phyloP scores from a whole-genome alignment of 2,329 filamentous ascomycete genomes.

The Colletotrichum gigasporum region DNA sequence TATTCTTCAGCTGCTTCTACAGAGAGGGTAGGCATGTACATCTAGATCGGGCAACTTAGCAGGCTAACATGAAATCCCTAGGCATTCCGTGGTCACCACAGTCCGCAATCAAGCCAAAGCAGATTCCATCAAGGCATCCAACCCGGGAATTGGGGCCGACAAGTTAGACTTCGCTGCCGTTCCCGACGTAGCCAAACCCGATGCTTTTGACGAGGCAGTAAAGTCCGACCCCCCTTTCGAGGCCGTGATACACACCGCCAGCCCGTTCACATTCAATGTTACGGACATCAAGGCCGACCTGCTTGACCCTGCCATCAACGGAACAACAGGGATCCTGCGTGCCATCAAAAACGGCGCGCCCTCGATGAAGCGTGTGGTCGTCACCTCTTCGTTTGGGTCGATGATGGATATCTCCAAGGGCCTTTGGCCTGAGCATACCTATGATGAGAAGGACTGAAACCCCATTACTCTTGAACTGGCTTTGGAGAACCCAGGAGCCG shows the following conservation, averaged over 20 bases:
- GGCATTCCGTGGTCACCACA: slow-evolving; percentile 59
- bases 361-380: slow-evolving; percentile 74
- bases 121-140: slow-evolving; percentile 55
- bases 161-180: slow-evolving; percentile 66
- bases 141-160: slow-evolving; percentile 47
- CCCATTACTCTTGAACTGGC: slow-evolving; percentile 56
- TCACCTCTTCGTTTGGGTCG: slow-evolving; percentile 58
- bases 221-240: slow-evolving; percentile 49
- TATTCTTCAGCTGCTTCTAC: no score
- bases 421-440: slow-evolving; percentile 50
- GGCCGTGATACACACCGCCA: slow-evolving; percentile 68
- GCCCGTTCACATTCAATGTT: slow-evolving; percentile 64
- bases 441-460: slow-evolving; percentile 62
- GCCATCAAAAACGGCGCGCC: slow-evolving; percentile 62
- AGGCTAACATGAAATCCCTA: no score
- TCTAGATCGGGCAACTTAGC: no score
- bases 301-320: slow-evolving; percentile 64
- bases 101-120: slow-evolving; percentile 64
- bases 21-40: no score
- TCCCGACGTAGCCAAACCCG: slow-evolving; percentile 76
- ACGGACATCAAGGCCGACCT: slow-evolving; percentile 61
- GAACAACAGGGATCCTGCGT: slow-evolving; percentile 67
- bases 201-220: slow-evolving; percentile 75
- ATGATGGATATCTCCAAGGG: slow-evolving; percentile 52
- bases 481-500: no score